Base-by-base conservation (phyloP, 208 protist species). In the Leptomonas pyrrhocoris region DNA sequence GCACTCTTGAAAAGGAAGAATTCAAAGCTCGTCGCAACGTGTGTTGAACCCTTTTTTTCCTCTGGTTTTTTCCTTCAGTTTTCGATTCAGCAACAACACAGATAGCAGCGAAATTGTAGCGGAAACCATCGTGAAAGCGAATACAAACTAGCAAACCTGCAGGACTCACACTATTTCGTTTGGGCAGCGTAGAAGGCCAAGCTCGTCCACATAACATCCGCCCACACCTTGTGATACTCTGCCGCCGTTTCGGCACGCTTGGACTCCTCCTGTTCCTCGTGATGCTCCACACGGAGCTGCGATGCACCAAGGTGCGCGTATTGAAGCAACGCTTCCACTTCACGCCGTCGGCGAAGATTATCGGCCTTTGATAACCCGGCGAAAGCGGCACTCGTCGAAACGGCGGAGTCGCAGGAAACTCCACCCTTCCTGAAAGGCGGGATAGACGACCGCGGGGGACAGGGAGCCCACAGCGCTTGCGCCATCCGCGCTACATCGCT, bases 291-390 rank as follows among this genome's bases (percentile, higher is more conserved):
- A 30, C 4, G 23, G 19, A 11, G n/a, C 16, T 15, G 19, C 48
- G 12, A 12, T 30, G 49, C 49, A 38, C 21, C 3, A n/a, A 36
- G 51, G 13, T 38, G 51, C 19, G 51, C 31, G 51, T 57, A 57
- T 27, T 57, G 27, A 2, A 57, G 23, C 51, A 57, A 16, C 51
- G n/a, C 31, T 21, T 57, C 51, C 28, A 57, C n/a, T 28, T 57
- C 51, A 12, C 23, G 51, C 23, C 21, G 48, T 9, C 23, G 28
- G 31, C 15, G 30, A 16, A 57, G 51, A 7, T 8, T 15, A 21
- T 21, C 15, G 31, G 51, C 21, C 48, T 30, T 23, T 28, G 48
- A 8, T 23, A 5, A 12, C 19, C 8, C 48, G 3, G 21, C 1
- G 23, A n/a, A 3, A 9, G 8, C 13, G 23, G 16, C 48, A 53